Evolutionary conservation across 345 rosid species (phyloP), one percentile per base, ranked within the genome.

Genomic region (Populus deltoides): DNA sequence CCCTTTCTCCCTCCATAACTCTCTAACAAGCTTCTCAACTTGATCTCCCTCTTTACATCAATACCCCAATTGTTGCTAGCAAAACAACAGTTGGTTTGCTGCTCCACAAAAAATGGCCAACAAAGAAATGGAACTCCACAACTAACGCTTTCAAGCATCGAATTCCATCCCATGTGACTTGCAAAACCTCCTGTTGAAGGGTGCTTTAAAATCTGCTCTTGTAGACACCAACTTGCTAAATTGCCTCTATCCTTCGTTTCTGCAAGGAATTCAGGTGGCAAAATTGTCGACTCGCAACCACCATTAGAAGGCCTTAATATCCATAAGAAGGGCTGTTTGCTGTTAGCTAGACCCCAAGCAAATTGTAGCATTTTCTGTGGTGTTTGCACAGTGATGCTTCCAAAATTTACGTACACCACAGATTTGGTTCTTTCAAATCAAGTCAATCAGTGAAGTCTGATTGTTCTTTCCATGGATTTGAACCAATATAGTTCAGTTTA

Each of bases 91-190:
- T 75, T 12, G 6, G 70, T 75, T 9, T 27, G 53, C 36, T 73
- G 76, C 76, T 73, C 38, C 0, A 2, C 22, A 22, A n/a, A 39
- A 73, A 36, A 24, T 27, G 77, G 77, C 43, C 70, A 75, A 3
- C 77, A 75, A 20, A 75, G 6, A 55, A 75, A 5, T 11, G 62
- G 22, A 33, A 65, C 77, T 9, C 70, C 31, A 9, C 7, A 8
- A 1, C 13, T 9, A 20, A 63, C 43, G 16, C 62, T 75, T 29
- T 65, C 77, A 11, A 75, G 12, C 6, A 41, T 75, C 5, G 61
- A 75, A 27, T 45, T 65, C 71, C 77, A 75, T 8, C 62, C 77
- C 31, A 43, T 75, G 5, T 75, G 70, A 24, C 70, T 65, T 45
- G 18, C 35, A 13, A 65, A 65, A 4, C 41, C 62, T 29, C 77